phyloP scores from a whole-genome alignment of 192 early-diverging fungal genomes.

The Rhizoclosmatium sp. region DNA sequence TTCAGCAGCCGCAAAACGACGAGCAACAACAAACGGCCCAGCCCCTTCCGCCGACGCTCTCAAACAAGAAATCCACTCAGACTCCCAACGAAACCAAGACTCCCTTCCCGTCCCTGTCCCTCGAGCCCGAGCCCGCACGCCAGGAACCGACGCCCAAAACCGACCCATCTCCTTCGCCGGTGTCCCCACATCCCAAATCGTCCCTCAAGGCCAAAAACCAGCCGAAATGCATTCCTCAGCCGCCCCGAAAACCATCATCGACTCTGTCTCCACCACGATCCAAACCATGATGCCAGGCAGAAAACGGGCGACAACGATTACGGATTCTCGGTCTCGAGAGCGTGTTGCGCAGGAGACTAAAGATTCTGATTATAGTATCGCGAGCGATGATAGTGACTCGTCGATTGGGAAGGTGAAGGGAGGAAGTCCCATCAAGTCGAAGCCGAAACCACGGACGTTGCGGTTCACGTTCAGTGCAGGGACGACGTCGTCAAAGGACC shows the following conservation, averaged over 20 bases:
- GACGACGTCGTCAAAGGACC: constrained; percentile 66
- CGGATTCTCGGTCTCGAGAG: constrained; percentile 32
- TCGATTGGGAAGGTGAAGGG: constrained; percentile 10
- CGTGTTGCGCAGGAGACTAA: constrained; percentile 11
- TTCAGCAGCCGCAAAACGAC: constrained; percentile 14
- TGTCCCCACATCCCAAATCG: constrained; percentile 42
- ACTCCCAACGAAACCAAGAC: not conserved
- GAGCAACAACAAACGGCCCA: constrained; percentile 23
- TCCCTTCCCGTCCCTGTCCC: constrained; percentile 20
- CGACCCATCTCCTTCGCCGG: constrained; percentile 56
- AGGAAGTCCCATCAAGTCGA: constrained; percentile 6
- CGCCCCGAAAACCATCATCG: constrained; percentile 21
- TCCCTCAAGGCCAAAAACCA: constrained; percentile 5
- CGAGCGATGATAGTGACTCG: constrained; percentile 31
- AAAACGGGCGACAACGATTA: constrained; percentile 53
- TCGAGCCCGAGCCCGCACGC: constrained; percentile 32
- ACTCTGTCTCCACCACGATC: constrained; percentile 14
- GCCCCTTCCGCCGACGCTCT: constrained; percentile 1
- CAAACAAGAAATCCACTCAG: constrained; percentile 31
- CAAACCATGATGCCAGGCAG: constrained; percentile 31
- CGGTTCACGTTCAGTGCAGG: constrained; percentile 64
- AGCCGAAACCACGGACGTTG: constrained; percentile 57
- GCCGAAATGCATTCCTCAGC: constrained; percentile 45
- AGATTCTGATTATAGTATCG: constrained; percentile 28
- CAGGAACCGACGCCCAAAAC: constrained; percentile 10